These are phyloP conservation scores for Fusarium vanettenii DNA, from an alignment of 2,329 filamentous ascomycete genomes.

Conservation along the genomic window DNA sequence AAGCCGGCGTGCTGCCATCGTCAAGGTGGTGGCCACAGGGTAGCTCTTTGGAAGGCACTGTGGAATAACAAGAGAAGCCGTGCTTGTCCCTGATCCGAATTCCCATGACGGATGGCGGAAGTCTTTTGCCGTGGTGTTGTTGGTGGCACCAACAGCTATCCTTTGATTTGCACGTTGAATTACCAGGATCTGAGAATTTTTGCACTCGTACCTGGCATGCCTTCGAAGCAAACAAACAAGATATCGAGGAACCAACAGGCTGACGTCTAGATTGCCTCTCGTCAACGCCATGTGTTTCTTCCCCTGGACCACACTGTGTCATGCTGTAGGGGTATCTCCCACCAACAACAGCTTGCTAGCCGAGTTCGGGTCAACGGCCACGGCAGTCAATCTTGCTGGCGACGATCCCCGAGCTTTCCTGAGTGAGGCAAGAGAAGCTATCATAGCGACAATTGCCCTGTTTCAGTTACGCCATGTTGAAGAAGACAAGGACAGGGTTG, in stretches of 20 bases:
- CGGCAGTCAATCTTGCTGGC: not conserved
- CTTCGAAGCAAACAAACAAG: slow-evolving; percentile 14
- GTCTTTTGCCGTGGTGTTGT: slow-evolving; percentile 16
- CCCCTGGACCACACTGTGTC: slow-evolving; percentile 4
- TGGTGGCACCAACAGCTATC: slow-evolving; percentile 7
- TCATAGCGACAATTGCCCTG: not conserved
- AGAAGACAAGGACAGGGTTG: slow-evolving; percentile 2
- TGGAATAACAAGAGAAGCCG: not conserved
- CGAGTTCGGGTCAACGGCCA: slow-evolving; percentile 13
- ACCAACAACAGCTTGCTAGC: slow-evolving; percentile 2
- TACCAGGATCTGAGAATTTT: not conserved
- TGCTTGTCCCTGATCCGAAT: not conserved
- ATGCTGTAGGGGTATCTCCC: slow-evolving; percentile 19
- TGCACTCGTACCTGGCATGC: slow-evolving; percentile 9
- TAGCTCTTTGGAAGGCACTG: not conserved
- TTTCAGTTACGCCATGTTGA: not conserved
- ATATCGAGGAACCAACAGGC: slow-evolving; percentile 6
- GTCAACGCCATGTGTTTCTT: slow-evolving; percentile 16
- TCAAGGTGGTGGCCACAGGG: slow-evolving; percentile 15
- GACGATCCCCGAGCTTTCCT: not conserved
- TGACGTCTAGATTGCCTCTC: slow-evolving; percentile 2
- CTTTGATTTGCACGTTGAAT: not conserved
- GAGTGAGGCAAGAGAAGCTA: not conserved
- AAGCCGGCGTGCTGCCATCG: not conserved
- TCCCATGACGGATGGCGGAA: slow-evolving; percentile 18